Evolutionary conservation across 352 stramenopile genomes (phyloP).

Genomic region (Thalassiosira hispida): DNA sequence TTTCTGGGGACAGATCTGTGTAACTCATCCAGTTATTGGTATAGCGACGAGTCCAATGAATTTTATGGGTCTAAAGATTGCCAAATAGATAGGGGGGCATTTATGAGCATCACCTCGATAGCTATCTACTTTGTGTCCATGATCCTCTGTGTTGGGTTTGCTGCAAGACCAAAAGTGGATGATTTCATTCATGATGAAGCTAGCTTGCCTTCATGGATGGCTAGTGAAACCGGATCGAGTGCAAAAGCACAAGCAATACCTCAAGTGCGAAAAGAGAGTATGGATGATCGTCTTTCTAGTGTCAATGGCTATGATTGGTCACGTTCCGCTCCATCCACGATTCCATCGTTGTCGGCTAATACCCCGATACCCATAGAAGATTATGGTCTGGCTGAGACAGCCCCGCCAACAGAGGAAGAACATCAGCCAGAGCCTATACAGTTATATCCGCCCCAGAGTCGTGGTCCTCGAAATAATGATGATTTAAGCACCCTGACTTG

Average conservation of each 20-base stretch:
- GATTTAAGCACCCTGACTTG: conserved; percentile 21
- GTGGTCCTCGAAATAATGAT: conserved; percentile 9
- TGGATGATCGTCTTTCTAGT: conserved; percentile 1
- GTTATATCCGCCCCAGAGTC: neutral
- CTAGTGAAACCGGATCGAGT: conserved; percentile 8
- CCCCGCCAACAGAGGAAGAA: conserved; percentile 4
- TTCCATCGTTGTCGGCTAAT: neutral
- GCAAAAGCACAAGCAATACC: conserved; percentile 1
- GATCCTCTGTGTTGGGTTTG: conserved; percentile 21
- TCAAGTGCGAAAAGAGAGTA: conserved; percentile 2
- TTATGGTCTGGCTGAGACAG: neutral
- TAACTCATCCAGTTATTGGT: conserved; percentile 34
- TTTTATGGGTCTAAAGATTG: conserved; percentile 30
- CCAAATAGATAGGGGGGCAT: conserved; percentile 9
- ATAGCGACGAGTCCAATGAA: conserved; percentile 23
- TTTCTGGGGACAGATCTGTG: conserved; percentile 37
- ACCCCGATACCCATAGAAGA: conserved; percentile 6
- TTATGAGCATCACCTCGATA: conserved; percentile 37
- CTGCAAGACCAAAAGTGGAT: conserved; percentile 19
- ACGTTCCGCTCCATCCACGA: conserved; percentile 13
- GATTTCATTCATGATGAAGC: conserved; percentile 32
- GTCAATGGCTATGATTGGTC: conserved; percentile 17
- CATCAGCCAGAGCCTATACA: conserved; percentile 1
- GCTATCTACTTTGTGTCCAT: conserved; percentile 25
- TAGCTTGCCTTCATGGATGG: conserved; percentile 39